Evolutionary conservation across 1,284 basidiomycete species (phyloP).

Genomic region (Cryptococcus jaspeensis): DNA sequence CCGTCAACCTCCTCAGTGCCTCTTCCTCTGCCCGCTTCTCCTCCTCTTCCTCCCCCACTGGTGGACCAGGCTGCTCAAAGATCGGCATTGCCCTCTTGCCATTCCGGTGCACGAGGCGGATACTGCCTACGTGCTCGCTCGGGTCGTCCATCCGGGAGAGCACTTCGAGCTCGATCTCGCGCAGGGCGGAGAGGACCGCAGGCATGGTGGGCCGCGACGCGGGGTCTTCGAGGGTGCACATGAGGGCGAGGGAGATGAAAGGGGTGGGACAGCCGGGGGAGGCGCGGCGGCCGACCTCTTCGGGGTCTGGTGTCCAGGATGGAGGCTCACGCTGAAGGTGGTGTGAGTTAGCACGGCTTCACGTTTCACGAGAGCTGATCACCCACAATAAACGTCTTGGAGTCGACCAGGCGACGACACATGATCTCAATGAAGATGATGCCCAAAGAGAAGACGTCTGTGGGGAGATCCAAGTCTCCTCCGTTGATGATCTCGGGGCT

Average conservation of each 20-base stretch:
- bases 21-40: conserved; percentile 60
- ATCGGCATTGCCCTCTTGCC: conserved; percentile 55
- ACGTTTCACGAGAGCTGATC: not conserved
- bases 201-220: conserved; percentile 70
- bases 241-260: conserved; percentile 73
- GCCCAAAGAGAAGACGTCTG: conserved; percentile 87
- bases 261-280: conserved; percentile 73
- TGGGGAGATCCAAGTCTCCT: conserved; percentile 85
- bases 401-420: conserved; percentile 76
- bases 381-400: conserved; percentile 63
- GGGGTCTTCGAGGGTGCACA: conserved; percentile 73
- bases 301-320: conserved; percentile 70
- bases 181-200: conserved; percentile 69
- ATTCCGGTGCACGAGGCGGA: conserved; percentile 60
- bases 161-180: conserved; percentile 76
- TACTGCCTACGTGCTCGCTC: conserved; percentile 72
- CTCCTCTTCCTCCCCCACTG: conserved; percentile 50
- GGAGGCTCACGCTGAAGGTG: conserved; percentile 64
- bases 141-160: conserved; percentile 63
- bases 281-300: conserved; percentile 69
- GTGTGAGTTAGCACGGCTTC: not conserved
- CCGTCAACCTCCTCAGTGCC: conserved; percentile 68
- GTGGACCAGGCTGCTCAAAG: conserved; percentile 42
- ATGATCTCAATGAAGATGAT: conserved; percentile 93
- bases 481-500: conserved; percentile 87